Percentiles rank a stretch among this genome's conserved stretches.
These are phyloP conservation scores for Dendrothele bispora DNA, from an alignment of 768 basidiomycete genomes.

Conservation along the genomic window DNA sequence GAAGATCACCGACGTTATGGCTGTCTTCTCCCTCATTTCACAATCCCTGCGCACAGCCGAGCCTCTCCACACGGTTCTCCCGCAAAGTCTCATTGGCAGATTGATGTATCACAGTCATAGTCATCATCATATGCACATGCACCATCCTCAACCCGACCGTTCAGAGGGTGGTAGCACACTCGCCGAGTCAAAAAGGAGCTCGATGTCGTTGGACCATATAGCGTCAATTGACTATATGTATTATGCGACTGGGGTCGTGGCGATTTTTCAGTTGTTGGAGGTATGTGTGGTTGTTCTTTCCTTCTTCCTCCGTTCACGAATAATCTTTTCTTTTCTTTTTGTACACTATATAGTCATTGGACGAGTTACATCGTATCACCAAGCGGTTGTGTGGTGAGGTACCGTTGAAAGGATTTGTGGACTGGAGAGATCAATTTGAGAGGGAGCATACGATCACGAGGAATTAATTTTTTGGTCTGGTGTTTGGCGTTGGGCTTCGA, in stretches of 20 bases:
- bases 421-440: conserved; percentile 38
- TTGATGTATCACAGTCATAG: conserved; percentile 41
- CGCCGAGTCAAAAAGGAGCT: conserved; percentile 5
- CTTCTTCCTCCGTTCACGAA: not conserved
- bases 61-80: conserved; percentile 43
- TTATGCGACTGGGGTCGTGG: conserved; percentile 38
- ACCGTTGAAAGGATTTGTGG: conserved; percentile 35
- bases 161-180: not conserved
- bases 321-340: not conserved
- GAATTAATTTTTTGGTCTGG: too few species aligned
- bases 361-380: conserved; percentile 35
- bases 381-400: conserved; percentile 40
- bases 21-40: conserved; percentile 41
- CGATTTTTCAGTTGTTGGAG: conserved; percentile 34
- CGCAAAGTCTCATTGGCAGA: conserved; percentile 40
- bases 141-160: not conserved
- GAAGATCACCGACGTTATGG: conserved; percentile 40
- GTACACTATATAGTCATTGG: conserved; percentile 35
- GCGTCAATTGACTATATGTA: conserved; percentile 33
- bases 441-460: conserved; percentile 17
- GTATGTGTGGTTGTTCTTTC: conserved; percentile 18
- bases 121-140: conserved; percentile 1
- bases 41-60: conserved; percentile 45
- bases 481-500: too few species aligned
- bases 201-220: too few species aligned